Percentiles rank a stretch among this genome's conserved stretches.
These are phyloP conservation scores for Lactifluus piperatus DNA, from an alignment of 768 basidiomycete species.

Conservation along the genomic window DNA sequence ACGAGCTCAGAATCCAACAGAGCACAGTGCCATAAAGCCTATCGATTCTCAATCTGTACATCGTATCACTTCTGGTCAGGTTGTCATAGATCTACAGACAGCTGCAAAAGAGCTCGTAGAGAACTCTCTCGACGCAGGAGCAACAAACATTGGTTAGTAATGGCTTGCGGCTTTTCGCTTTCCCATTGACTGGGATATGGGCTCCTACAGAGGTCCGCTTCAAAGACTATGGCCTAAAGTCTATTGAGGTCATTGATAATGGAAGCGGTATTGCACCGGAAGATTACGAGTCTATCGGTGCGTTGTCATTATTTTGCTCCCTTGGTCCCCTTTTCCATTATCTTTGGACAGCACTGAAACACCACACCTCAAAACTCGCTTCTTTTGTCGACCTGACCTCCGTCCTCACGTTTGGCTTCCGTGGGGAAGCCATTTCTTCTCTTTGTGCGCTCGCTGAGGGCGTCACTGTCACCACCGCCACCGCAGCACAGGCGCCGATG, in stretches of 20 bases:
- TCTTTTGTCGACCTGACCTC: slow-evolving; percentile 63
- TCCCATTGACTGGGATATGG: not conserved
- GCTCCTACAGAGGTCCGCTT: slow-evolving; percentile 68
- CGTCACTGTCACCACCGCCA: slow-evolving; percentile 68
- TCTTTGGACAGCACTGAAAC: slow-evolving; percentile 59
- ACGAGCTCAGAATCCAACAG: not conserved
- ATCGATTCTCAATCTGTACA: slow-evolving; percentile 79
- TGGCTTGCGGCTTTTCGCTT: not conserved
- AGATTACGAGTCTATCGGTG: slow-evolving; percentile 76
- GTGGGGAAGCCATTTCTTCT: slow-evolving; percentile 93
- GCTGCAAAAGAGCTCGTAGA: slow-evolving; percentile 96
- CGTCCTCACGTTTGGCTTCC: slow-evolving; percentile 84
- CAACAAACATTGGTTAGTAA: slow-evolving; percentile 69
- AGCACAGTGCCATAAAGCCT: slow-evolving; percentile 31
- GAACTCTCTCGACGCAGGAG: slow-evolving; percentile 90
- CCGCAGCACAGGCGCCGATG: slow-evolving; percentile 60
- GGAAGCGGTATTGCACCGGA: slow-evolving; percentile 74
- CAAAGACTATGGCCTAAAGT: slow-evolving; percentile 74
- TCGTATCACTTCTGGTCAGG: slow-evolving; percentile 88
- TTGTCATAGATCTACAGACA: slow-evolving; percentile 86
- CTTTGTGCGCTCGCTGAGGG: slow-evolving; percentile 75
- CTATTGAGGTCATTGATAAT: slow-evolving; percentile 88
- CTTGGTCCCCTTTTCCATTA: not conserved
- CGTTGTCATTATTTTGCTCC: slow-evolving; percentile 20
- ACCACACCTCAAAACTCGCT: slow-evolving; percentile 87